These are phyloP conservation scores for Limonomyces culmigenus DNA, from an alignment of 1,284 basidiomycete genomes.

Conservation along the genomic window DNA sequence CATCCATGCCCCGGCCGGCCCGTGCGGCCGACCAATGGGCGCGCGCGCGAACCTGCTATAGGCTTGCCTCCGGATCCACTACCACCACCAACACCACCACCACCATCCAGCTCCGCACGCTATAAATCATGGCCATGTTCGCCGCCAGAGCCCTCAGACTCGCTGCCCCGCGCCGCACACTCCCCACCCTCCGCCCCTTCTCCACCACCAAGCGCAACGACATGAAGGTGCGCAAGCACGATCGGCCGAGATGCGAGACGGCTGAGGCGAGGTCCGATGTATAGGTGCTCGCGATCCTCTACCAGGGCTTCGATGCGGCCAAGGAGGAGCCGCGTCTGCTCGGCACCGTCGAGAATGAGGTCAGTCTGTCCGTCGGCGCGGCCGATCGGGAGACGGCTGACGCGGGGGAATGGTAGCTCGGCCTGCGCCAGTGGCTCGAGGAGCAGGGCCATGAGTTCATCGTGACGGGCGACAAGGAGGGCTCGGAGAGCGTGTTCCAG, in stretches of 20 bases:
- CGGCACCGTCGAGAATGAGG: slow-evolving; percentile 83
- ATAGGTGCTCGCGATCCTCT: slow-evolving; percentile 72
- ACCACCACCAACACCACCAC: not conserved
- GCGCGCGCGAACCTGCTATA: too few relatives aligned
- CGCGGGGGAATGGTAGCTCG: slow-evolving; percentile 30
- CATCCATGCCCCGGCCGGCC: too few relatives aligned
- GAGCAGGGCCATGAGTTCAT: slow-evolving; percentile 66
- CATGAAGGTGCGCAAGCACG: slow-evolving; percentile 11
- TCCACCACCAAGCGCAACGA: slow-evolving; percentile 3
- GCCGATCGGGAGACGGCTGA: not conserved
- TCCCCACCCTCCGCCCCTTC: not conserved
- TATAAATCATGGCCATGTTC: not conserved
- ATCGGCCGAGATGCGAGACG: not conserved
- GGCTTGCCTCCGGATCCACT: too few relatives aligned
- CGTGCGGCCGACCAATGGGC: too few relatives aligned
- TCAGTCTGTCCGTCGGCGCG: slow-evolving; percentile 11
- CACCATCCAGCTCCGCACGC: not conserved
- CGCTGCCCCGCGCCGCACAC: not conserved
- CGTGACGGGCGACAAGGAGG: slow-evolving; percentile 78
- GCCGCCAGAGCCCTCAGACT: not conserved
- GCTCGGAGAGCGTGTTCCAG: slow-evolving; percentile 71
- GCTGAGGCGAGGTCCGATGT: not conserved
- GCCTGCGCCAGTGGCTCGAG: slow-evolving; percentile 55
- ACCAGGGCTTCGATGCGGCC: slow-evolving; percentile 61
- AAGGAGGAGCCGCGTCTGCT: slow-evolving; percentile 70